A percentile compares a stretch with the other conserved stretches of the same genome.
phyloP scores from a whole-genome alignment of 2,329 filamentous ascomycete species.

The Shiraia bambusicola region DNA sequence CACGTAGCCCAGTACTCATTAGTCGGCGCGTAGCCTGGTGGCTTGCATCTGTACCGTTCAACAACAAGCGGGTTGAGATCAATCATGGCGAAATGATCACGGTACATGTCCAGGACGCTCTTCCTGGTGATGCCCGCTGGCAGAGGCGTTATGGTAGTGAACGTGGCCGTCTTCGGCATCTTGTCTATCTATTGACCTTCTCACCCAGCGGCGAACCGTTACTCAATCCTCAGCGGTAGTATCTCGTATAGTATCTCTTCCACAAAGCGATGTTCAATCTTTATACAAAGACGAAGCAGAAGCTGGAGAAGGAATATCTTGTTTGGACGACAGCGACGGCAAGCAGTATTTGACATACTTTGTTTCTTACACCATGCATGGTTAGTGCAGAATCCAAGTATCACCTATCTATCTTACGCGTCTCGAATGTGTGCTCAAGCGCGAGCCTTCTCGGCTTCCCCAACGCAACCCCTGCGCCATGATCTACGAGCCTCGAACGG shows the following conservation, averaged over 20 bases:
- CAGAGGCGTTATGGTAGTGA: slow-evolving; percentile 78
- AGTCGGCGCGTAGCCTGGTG: slow-evolving; percentile 64
- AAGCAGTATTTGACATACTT: slow-evolving; percentile 20
- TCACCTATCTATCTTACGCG: slow-evolving; percentile 16
- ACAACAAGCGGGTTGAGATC: slow-evolving; percentile 82
- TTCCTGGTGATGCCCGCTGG: slow-evolving; percentile 68
- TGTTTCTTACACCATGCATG: slow-evolving; percentile 26
- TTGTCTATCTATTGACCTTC: slow-evolving; percentile 18
- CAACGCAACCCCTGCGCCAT: slow-evolving; percentile 20
- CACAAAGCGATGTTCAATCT: slow-evolving; percentile 5
- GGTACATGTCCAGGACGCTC: slow-evolving; percentile 72
- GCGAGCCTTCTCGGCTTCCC: slow-evolving; percentile 11
- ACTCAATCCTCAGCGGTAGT: neutral
- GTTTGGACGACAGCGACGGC: slow-evolving; percentile 22
- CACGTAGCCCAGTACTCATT: slow-evolving; percentile 74
- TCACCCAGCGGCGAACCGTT: neutral
- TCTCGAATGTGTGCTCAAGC: slow-evolving; percentile 20
- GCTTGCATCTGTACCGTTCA: slow-evolving; percentile 66
- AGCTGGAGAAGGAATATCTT: slow-evolving; percentile 12
- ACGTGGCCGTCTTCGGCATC: slow-evolving; percentile 71
- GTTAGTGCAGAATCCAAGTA: slow-evolving; percentile 13
- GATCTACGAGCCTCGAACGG: slow-evolving; percentile 20
- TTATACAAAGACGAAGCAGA: slow-evolving; percentile 8
- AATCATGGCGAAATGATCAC: slow-evolving; percentile 80
- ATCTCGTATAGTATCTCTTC: slow-evolving; percentile 10